These are phyloP conservation scores for Curvularia sp. DNA, from an alignment of 2,329 filamentous ascomycete species.

Conservation along the genomic window DNA sequence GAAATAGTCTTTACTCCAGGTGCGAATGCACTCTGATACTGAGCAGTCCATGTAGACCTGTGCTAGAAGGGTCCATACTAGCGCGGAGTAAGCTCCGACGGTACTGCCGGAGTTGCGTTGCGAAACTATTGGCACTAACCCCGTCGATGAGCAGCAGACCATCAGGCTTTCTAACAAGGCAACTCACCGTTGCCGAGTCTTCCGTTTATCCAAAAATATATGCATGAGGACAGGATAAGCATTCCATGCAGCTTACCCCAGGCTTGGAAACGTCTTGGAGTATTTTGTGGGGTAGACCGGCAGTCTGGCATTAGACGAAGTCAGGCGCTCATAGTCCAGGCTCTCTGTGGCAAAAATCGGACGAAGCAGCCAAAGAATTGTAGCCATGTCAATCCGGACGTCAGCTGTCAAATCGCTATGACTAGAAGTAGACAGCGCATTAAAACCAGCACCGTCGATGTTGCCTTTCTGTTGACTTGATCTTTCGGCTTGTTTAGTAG, in stretches of 20 bases:
- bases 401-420: not conserved
- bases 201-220: constrained; percentile 6
- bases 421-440: not conserved
- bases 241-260: constrained; percentile 6
- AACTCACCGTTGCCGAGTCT: constrained; percentile 20
- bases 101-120: constrained; percentile 5
- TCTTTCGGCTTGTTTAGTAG: not conserved
- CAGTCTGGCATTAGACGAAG: not conserved
- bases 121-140: constrained; percentile 14
- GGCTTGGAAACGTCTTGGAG: constrained; percentile 1
- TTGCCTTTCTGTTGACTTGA: not conserved
- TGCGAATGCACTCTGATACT: not conserved
- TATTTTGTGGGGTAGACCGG: constrained; percentile 6
- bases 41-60: not conserved
- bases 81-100: constrained; percentile 10
- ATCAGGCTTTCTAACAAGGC: constrained; percentile 7
- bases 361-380: not conserved
- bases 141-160: not conserved
- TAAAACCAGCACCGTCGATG: not conserved
- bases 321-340: not conserved
- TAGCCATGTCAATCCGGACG: no score
- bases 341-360: not conserved
- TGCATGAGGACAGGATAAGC: constrained; percentile 10
- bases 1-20: not conserved
- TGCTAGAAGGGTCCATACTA: not conserved